Base-by-base conservation (phyloP, 2,329 filamentous ascomycete genomes). In the Blumeria graminis region DNA sequence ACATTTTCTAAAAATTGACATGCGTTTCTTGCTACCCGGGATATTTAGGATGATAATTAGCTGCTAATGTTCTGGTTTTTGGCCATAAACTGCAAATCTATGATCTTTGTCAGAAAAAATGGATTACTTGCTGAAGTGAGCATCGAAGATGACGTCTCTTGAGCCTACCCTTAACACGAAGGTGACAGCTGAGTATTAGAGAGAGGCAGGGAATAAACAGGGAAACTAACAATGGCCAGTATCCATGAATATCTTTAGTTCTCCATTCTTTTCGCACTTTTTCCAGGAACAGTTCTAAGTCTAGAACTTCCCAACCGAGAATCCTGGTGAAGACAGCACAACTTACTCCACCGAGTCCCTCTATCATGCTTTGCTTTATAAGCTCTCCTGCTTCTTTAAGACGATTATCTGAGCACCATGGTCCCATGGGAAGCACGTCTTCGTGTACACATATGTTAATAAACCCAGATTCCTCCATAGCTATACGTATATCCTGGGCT, bases 361-460 rank as follows among this genome's bases (percentile, higher is more conserved):
- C 55, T 38, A 61, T 35, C n/a, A 60, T 43, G 54, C 58, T 58
- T 14, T 54, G 16, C 50, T 57, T 58, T 35, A 52, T 55, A 14
- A 58, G 57, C 4, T 16, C 41, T n/a, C 65, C 74, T 56, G 73
- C 69, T 56, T 71, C 67, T 58, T 69, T 72, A 39, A 73, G 65
- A n/a, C 64, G 69, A 16, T 67, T 63, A 54, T 76, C 71, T 50
- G 65, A 68, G 0, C 72, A 66, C 75, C 74, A 77, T 0, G 67
- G 64, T 9, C 71, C 72, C 9, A 74, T 69, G 0, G 74, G 74
- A 5, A 75, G 63, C 62, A 74, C 72, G 59, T 69, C 66, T 10
- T 67, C 63, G 18, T 64, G 61, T 16, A 69, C 67, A 5, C 63
- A 61, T 4, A 73, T 63, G 56, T 72, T 69, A 16, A 68, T 63